Conservation (phyloP, 768 basidiomycete genomes). For the Pleurotus cornucopiae region DNA sequence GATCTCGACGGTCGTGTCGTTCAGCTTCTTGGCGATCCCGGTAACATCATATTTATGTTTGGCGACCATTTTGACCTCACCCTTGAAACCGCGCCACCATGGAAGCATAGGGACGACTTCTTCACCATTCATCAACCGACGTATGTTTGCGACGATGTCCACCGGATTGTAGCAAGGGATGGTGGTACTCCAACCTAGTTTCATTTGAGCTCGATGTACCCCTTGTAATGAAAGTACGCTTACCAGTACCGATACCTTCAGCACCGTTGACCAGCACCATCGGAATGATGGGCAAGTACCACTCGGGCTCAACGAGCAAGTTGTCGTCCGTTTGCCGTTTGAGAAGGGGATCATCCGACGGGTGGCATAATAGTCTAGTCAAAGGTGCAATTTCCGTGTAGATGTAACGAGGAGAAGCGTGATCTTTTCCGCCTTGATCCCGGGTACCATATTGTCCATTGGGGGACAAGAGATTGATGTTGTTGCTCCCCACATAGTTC, state of each 20-base stretch:
- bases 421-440: slow-evolving; percentile 90
- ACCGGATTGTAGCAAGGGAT: slow-evolving; percentile 90
- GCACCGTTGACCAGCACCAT: slow-evolving; percentile 90
- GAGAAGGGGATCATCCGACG: slow-evolving; percentile 83
- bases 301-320: slow-evolving; percentile 84
- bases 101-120: slow-evolving; percentile 84
- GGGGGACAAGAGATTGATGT: slow-evolving; percentile 82
- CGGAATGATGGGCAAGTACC: slow-evolving; percentile 88
- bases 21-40: slow-evolving; percentile 71
- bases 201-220: neutral
- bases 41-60: slow-evolving; percentile 85
- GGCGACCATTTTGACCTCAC: slow-evolving; percentile 72
- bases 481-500: slow-evolving; percentile 93
- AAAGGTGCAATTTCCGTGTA: slow-evolving; percentile 77
- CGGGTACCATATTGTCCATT: slow-evolving; percentile 97
- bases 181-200: slow-evolving; percentile 87
- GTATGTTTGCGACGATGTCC: slow-evolving; percentile 87
- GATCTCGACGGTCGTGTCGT: slow-evolving; percentile 89
- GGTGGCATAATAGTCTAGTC: slow-evolving; percentile 74
- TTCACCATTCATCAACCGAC: slow-evolving; percentile 81
- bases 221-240: slow-evolving; percentile 16
- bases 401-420: slow-evolving; percentile 95
- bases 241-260: slow-evolving; percentile 96
- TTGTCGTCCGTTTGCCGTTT: slow-evolving; percentile 85
- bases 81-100: slow-evolving; percentile 97